Evolutionary conservation across 2,329 filamentous ascomycete genomes (phyloP).

Genomic region (Alternaria sp.): DNA sequence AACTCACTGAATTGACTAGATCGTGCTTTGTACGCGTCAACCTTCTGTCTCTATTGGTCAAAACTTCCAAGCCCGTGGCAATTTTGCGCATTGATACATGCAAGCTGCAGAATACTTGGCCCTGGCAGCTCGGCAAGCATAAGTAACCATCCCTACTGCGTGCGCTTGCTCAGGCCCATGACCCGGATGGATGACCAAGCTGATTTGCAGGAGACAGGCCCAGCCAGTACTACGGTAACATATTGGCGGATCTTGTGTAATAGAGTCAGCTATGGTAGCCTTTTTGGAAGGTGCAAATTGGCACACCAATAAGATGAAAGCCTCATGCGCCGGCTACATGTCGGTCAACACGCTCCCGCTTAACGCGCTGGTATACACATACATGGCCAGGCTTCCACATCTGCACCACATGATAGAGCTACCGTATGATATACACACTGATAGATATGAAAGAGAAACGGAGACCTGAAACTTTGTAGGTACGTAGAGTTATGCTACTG

Average conservation of each 20-base stretch:
- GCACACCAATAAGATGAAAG: conserved; percentile 9
- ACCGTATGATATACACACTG: conserved; percentile 20
- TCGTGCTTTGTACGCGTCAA: conserved; percentile 27
- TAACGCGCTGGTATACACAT: conserved; percentile 9
- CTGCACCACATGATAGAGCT: conserved; percentile 14
- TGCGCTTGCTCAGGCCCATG: conserved; percentile 27
- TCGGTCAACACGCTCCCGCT: conserved; percentile 12
- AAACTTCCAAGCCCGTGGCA: conserved; percentile 26
- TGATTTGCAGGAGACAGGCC: conserved; percentile 22
- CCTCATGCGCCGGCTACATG: conserved; percentile 12
- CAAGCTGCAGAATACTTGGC: conserved; percentile 31
- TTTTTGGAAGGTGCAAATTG: neutral
- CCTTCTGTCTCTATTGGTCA: conserved; percentile 26
- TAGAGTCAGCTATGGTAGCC: conserved; percentile 27
- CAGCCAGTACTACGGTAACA: conserved; percentile 18
- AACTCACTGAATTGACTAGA: conserved; percentile 30
- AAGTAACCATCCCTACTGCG: conserved; percentile 25
- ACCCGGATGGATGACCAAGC: conserved; percentile 21
- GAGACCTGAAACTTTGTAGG: conserved; percentile 24
- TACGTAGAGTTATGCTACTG: conserved; percentile 5
- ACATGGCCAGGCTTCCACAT: conserved; percentile 19
- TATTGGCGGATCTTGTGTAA: conserved; percentile 27
- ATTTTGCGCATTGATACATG: conserved; percentile 33
- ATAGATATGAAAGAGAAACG: conserved; percentile 29
- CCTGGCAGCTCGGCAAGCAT: conserved; percentile 33